Conservation (phyloP, 768 basidiomycete genomes). For the Termitomyces sp. region DNA sequence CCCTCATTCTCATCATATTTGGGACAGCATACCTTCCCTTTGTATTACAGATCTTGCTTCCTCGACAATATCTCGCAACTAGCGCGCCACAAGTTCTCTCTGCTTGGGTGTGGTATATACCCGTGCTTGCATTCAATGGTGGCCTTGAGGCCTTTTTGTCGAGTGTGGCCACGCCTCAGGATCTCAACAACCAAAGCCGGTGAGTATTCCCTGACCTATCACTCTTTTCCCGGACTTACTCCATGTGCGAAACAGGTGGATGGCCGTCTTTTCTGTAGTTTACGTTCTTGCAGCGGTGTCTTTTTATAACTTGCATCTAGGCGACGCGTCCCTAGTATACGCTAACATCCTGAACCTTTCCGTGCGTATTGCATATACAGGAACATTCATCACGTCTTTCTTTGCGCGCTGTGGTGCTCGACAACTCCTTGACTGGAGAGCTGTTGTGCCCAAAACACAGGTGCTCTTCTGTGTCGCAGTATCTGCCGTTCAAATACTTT, state of each 20-base stretch:
- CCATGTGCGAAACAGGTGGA: constrained; percentile 42
- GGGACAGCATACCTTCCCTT: constrained; percentile 71
- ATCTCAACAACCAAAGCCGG: constrained; percentile 68
- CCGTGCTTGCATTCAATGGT: constrained; percentile 86
- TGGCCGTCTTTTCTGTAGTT: constrained; percentile 67
- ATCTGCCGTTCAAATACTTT: constrained; percentile 22
- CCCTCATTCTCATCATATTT: constrained; percentile 69
- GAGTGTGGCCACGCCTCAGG: constrained; percentile 60
- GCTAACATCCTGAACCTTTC: constrained; percentile 68
- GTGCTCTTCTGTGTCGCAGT: constrained; percentile 17
- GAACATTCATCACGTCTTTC: constrained; percentile 7
- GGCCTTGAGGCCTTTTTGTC: constrained; percentile 88
- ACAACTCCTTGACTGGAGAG: constrained; percentile 7
- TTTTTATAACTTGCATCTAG: constrained; percentile 41
- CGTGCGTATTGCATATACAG: constrained; percentile 50
- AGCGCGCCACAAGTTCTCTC: constrained; percentile 75
- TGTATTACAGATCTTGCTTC: constrained; percentile 64
- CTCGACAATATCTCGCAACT: constrained; percentile 60
- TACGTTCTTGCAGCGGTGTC: constrained; percentile 54
- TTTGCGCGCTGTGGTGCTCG: constrained; percentile 19
- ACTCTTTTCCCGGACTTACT: background rate
- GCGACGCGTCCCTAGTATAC: constrained; percentile 69
- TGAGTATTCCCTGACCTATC: constrained; percentile 16
- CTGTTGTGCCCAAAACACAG: constrained; percentile 6
- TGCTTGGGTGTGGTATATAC: constrained; percentile 86